Base-by-base conservation (phyloP, 495 filamentous ascomycete genomes). In the Xylaria telfairii region DNA sequence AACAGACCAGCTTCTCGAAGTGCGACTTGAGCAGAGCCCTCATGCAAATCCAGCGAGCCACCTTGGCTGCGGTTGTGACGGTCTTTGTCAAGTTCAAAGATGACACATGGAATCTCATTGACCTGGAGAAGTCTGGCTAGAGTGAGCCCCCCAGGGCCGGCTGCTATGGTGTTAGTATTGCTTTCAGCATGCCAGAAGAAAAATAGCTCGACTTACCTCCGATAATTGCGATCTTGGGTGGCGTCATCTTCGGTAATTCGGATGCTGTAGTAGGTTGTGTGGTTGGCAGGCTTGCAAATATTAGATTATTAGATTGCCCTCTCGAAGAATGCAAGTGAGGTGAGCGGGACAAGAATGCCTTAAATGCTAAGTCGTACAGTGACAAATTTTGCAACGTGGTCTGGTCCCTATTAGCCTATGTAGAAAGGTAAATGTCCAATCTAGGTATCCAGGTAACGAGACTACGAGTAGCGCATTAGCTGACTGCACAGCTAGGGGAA, bases 111-210 rank as follows among this genome's bases (percentile, higher is more conserved):
- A 28, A 49, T 44, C 7, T 42, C 61, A 49, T 64, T 44, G 32
- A 64, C 61, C 19, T 64, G 61, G 28, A 64, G 44, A 8, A 64
- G 61, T 32, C 61, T 44, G 28, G 61, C 44, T 44, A 64, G 44
- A 64, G 61, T 64, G 39, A 64, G 61, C 1, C 61, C 61, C 41
- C n/a, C 61, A 44, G 61, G 61, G 28, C 61, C 61, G 34, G 32
- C 61, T 64, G 4, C 19, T 28, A 17, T 41, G 44, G 61, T 28
- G 37, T 64, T 44, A 44, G 34, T 17, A 64, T 26, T 13, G 30
- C 39, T 12, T 64, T 17, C 61, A 64, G 13, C 21, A 30, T 28
- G 32, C 12, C 21, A 42, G 61, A 49, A 12, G 30, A 24, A n/a
- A n/a, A n/a, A n/a, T 62, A 44, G 24, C 13, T n/a, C 8, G 10